Evolutionary conservation across 2,329 filamentous ascomycete genomes (phyloP).

Genomic region (Colletotrichum truncatum): DNA sequence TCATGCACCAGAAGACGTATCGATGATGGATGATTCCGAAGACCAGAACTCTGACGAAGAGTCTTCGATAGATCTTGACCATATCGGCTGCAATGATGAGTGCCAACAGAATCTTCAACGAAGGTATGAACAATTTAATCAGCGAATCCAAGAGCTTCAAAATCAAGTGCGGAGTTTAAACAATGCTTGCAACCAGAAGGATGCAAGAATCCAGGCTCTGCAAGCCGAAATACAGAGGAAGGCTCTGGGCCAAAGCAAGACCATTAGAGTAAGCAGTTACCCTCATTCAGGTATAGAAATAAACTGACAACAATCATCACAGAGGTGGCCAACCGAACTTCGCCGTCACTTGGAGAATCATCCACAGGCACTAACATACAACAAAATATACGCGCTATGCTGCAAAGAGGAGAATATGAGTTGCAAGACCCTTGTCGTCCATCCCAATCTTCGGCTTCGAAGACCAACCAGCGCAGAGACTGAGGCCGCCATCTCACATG

Average conservation of each 20-base stretch:
- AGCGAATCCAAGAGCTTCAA: background rate
- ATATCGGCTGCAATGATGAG: background rate
- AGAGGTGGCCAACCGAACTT: constrained; percentile 19
- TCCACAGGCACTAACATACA: constrained; percentile 12
- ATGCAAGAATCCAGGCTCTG: background rate
- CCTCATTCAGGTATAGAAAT: background rate
- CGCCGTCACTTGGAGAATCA: background rate
- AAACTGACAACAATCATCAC: background rate
- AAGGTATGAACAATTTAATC: background rate
- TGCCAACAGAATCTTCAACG: background rate
- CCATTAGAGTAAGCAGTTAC: background rate
- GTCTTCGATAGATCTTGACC: background rate
- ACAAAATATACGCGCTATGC: constrained; percentile 34
- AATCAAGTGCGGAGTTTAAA: background rate
- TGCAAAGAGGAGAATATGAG: constrained; percentile 48
- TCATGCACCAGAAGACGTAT: background rate
- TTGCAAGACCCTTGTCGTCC: constrained; percentile 22
- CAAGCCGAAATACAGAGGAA: background rate
- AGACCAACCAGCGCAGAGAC: background rate
- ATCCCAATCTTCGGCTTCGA: constrained; percentile 40
- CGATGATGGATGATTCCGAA: background rate
- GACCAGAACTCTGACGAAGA: background rate
- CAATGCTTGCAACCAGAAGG: background rate
- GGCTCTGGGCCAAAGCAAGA: background rate
- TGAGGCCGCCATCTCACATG: background rate